These are phyloP conservation scores for Monilinia polystroma DNA, from an alignment of 2,329 filamentous ascomycete species.

Conservation along the genomic window DNA sequence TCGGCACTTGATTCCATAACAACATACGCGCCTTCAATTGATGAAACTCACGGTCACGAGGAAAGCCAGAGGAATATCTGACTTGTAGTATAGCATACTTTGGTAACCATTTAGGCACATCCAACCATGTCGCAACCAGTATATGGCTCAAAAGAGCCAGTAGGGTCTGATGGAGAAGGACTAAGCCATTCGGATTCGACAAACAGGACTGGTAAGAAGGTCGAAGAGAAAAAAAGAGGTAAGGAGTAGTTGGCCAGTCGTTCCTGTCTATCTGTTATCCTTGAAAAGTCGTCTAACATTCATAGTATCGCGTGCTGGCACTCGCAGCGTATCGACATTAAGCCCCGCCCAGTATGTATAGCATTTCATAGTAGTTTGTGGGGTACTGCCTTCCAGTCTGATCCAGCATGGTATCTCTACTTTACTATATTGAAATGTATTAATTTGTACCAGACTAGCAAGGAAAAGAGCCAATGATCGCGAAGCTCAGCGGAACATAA, in stretches of 20 bases:
- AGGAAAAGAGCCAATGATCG: constrained; percentile 90
- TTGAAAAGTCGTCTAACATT: constrained; percentile 25
- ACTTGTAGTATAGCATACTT: neutral
- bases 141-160: neutral
- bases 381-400: neutral
- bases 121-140: constrained; percentile 11
- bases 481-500: constrained; percentile 77
- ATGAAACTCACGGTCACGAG: neutral
- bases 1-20: neutral
- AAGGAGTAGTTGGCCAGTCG: constrained; percentile 18
- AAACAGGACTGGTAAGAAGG: constrained; percentile 9
- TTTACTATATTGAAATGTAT: neutral
- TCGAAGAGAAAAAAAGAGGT: constrained; percentile 33
- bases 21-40: neutral
- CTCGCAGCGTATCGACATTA: constrained; percentile 80
- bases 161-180: neutral
- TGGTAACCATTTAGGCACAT: neutral
- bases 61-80: neutral
- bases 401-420: neutral
- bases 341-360: constrained; percentile 21
- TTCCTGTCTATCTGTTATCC: neutral
- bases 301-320: constrained; percentile 46
- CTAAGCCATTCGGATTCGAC: neutral
- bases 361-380: neutral
- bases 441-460: constrained; percentile 77